phyloP scores from a whole-genome alignment of 225 moss, liverwort and hornwort genomes.

The Pleurozium schreberi region DNA sequence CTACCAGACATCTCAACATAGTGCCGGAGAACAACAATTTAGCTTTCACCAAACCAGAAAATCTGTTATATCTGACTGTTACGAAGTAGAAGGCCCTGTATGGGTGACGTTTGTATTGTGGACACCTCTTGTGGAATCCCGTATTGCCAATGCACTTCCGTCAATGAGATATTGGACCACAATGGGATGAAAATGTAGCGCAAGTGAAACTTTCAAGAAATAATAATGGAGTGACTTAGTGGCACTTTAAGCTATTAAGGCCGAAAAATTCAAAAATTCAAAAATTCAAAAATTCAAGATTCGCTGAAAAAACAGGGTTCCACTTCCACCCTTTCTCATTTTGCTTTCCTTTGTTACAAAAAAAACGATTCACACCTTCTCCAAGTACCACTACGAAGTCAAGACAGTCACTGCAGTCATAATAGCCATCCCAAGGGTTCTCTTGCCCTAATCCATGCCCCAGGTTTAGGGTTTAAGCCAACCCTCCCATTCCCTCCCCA shows the following conservation, averaged over 20 bases:
- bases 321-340: not conserved
- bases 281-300: not conserved
- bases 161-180: not conserved
- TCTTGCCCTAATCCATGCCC: not conserved
- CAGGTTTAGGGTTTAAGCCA: conserved; percentile 13
- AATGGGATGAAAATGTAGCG: not conserved
- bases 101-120: not conserved
- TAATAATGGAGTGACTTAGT: not conserved
- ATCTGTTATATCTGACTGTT: not conserved
- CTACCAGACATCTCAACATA: not conserved
- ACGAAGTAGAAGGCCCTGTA: not conserved
- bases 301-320: not conserved
- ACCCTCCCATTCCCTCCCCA: not conserved
- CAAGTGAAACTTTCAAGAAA: not conserved
- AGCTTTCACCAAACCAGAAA: not conserved
- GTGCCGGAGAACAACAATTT: not conserved
- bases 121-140: not conserved
- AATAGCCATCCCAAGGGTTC: not conserved
- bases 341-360: too few species aligned
- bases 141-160: not conserved
- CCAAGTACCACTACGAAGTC: not conserved
- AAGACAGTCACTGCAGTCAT: not conserved
- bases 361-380: not conserved
- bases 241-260: not conserved
- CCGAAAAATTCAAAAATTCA: not conserved